Percentiles rank a stretch among this genome's conserved stretches.
Conservation (phyloP, 768 basidiomycete species). For the Calocybe gangraenosa region DNA sequence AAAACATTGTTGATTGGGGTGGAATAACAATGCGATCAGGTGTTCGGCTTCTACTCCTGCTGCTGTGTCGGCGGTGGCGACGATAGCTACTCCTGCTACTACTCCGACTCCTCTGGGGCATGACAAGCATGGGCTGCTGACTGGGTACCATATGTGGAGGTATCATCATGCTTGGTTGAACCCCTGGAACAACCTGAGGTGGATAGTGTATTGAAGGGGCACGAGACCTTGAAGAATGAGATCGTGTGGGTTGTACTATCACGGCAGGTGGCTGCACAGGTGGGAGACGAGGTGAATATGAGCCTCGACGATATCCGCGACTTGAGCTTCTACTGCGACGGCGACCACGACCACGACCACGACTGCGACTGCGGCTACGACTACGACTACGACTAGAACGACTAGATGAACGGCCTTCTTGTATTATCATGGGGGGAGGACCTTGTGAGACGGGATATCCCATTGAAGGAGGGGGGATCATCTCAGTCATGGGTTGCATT, state of each 20-base stretch:
- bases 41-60: neutral
- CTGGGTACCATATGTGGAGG: neutral
- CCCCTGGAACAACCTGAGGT: neutral
- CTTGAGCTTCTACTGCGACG: neutral
- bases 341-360: neutral
- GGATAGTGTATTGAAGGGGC: neutral
- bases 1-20: neutral
- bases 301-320: neutral
- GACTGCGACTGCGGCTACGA: neutral
- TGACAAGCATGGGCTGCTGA: neutral
- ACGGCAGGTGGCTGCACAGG: neutral
- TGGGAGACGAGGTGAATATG: neutral
- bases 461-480: neutral
- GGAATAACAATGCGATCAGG: neutral
- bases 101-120: slow-evolving; percentile 1
- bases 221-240: slow-evolving; percentile 5
- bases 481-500: neutral
- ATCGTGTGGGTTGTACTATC: slow-evolving; percentile 1
- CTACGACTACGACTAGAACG: neutral
- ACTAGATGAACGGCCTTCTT: neutral
- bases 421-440: neutral
- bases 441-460: neutral
- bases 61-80: neutral
- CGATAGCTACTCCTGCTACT: neutral
- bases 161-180: neutral